Conservation (phyloP, 2,329 filamentous ascomycete species). For the Arthroderma uncinatum region DNA sequence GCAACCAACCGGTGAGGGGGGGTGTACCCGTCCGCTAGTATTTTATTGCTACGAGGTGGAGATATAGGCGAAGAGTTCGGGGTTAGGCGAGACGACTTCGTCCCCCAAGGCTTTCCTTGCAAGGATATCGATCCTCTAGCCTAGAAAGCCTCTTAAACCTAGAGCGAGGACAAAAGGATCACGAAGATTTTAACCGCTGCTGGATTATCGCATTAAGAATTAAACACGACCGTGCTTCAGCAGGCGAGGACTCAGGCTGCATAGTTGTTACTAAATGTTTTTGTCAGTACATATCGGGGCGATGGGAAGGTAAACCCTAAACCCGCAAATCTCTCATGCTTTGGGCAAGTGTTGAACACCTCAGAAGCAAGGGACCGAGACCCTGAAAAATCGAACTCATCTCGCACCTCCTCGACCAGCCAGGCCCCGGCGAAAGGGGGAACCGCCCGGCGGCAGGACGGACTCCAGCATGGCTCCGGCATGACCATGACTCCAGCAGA, state of each 20-base stretch:
- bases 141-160: not conserved
- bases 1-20: not conserved
- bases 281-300: not conserved
- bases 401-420: not conserved
- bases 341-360: not conserved
- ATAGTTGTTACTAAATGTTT: not conserved
- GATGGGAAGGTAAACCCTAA: not conserved
- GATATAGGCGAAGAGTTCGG: not conserved
- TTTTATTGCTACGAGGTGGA: slow-evolving; percentile 2
- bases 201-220: not conserved
- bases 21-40: not conserved
- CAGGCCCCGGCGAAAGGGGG: not conserved
- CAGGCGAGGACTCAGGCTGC: not conserved
- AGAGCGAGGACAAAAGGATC: not conserved
- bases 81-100: not conserved
- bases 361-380: not conserved
- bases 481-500: too few relatives aligned
- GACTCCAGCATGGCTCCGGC: too few relatives aligned
- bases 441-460: too few relatives aligned
- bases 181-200: not conserved
- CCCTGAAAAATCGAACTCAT: not conserved
- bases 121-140: not conserved
- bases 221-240: not conserved
- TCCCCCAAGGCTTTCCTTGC: not conserved
- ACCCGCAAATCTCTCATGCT: not conserved